A percentile compares a stretch with the other conserved stretches of the same genome.
These are phyloP conservation scores for Nakazawaea populi DNA, from an alignment of 805 yeast genomes.

Conservation along the genomic window DNA sequence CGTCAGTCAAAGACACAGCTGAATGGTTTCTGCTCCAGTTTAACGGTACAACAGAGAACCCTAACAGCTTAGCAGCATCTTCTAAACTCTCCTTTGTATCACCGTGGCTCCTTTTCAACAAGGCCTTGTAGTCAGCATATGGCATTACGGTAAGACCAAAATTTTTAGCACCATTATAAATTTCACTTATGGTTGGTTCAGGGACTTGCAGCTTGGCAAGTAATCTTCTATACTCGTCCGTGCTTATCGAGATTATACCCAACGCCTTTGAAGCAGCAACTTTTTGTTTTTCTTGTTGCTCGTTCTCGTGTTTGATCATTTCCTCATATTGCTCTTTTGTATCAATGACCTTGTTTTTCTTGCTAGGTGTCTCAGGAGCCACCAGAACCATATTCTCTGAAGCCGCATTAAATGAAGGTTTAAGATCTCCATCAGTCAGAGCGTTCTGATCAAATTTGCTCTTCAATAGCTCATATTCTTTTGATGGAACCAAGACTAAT, in stretches of 20 bases:
- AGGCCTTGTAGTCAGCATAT: constrained; percentile 32
- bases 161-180: constrained; percentile 26
- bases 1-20: constrained; percentile 1
- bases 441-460: not conserved
- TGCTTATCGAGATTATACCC: constrained; percentile 10
- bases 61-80: constrained; percentile 5
- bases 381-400: constrained; percentile 1
- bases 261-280: constrained; percentile 13
- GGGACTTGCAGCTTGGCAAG: constrained; percentile 5
- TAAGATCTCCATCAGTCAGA: not conserved
- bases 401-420: too few species aligned
- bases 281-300: constrained; percentile 6
- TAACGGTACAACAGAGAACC: constrained; percentile 8
- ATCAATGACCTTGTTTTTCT: constrained; percentile 21
- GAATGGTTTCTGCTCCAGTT: not conserved
- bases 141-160: constrained; percentile 39
- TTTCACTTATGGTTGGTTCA: constrained; percentile 10
- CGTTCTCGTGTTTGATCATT: constrained; percentile 4
- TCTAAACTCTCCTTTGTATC: constrained; percentile 6
- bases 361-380: not conserved
- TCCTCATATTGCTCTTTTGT: constrained; percentile 29
- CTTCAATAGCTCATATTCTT: constrained; percentile 17
- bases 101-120: constrained; percentile 21
- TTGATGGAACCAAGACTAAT: constrained; percentile 21
- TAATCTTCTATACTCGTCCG: constrained; percentile 11